Conservation (phyloP, 2,329 filamentous ascomycete species). For the Ophiostoma piceae region DNA sequence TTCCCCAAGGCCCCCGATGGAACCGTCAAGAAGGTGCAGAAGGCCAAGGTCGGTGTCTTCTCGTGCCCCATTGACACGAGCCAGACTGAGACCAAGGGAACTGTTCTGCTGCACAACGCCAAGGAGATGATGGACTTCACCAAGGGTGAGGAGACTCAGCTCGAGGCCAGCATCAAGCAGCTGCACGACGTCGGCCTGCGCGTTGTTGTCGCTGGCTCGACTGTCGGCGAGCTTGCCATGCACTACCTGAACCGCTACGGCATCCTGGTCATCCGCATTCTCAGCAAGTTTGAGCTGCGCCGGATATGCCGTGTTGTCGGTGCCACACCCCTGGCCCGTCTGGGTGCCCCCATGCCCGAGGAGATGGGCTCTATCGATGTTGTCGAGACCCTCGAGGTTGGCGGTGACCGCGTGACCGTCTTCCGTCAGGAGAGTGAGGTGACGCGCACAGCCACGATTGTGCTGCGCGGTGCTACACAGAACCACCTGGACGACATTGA, state of each 20-base stretch:
- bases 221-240: constrained; percentile 90
- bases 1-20: constrained; percentile 95
- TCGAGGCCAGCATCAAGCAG: constrained; percentile 90
- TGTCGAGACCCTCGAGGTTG: constrained; percentile 96
- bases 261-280: constrained; percentile 91
- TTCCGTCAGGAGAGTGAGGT: constrained; percentile 94
- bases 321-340: constrained; percentile 88
- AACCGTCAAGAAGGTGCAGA: constrained; percentile 79
- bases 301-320: constrained; percentile 93
- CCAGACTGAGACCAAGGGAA: constrained; percentile 98
- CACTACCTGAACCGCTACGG: constrained; percentile 98
- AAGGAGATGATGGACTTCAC: constrained; percentile 99
- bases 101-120: constrained; percentile 90
- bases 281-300: constrained; percentile 96
- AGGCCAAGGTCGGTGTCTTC: constrained; percentile 95
- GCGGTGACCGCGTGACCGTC: constrained; percentile 94
- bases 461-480: constrained; percentile 91
- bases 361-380: constrained; percentile 95
- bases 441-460: constrained; percentile 88
- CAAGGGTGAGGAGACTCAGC: constrained; percentile 88
- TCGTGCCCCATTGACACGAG: constrained; percentile 92
- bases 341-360: constrained; percentile 98
- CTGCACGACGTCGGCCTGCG: constrained; percentile 88
- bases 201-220: constrained; percentile 85
- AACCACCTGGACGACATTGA: constrained; percentile 98